Conservation (phyloP, 768 basidiomycete species). For the Mycena epipterygia region DNA sequence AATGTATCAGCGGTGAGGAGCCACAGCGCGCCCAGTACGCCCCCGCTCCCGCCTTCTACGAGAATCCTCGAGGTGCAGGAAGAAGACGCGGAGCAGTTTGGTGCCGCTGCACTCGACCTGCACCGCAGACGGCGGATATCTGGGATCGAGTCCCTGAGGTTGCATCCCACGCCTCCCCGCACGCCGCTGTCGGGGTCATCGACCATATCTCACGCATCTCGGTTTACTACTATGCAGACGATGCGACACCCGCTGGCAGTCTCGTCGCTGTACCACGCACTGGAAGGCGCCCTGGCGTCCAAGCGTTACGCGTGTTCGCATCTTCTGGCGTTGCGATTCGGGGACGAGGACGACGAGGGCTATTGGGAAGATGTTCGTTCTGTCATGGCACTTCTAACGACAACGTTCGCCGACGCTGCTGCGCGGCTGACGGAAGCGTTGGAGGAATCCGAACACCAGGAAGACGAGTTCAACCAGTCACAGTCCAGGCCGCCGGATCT, state of each 20-base stretch:
- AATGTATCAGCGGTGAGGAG: constrained; percentile 43
- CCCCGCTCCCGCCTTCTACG: constrained; percentile 29
- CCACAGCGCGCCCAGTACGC: constrained; percentile 56
- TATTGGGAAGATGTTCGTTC: constrained; percentile 91
- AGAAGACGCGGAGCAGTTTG: constrained; percentile 62
- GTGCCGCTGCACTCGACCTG: constrained; percentile 71
- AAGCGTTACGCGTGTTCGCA: constrained; percentile 87
- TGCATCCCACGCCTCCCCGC: constrained; percentile 47
- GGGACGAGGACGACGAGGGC: constrained; percentile 75
- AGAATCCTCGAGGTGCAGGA: constrained; percentile 48
- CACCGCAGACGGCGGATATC: constrained; percentile 65
- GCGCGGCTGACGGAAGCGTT: constrained; percentile 73
- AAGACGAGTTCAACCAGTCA: constrained; percentile 64
- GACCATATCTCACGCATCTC: constrained; percentile 63
- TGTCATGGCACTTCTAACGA: constrained; percentile 78
- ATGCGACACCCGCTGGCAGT: constrained; percentile 78
- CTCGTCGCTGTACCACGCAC: constrained; percentile 68
- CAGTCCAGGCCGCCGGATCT: constrained; percentile 46
- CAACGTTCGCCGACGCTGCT: constrained; percentile 75
- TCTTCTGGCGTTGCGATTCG: constrained; percentile 82
- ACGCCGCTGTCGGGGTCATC: constrained; percentile 49
- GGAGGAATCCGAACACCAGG: constrained; percentile 68
- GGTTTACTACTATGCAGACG: constrained; percentile 72
- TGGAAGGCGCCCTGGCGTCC: constrained; percentile 77
- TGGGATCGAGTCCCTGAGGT: constrained; percentile 65